Evolutionary conservation across 2,329 filamentous ascomycete species (phyloP), one percentile per base, ranked within the genome.

Genomic region (Colletotrichum sp.): DNA sequence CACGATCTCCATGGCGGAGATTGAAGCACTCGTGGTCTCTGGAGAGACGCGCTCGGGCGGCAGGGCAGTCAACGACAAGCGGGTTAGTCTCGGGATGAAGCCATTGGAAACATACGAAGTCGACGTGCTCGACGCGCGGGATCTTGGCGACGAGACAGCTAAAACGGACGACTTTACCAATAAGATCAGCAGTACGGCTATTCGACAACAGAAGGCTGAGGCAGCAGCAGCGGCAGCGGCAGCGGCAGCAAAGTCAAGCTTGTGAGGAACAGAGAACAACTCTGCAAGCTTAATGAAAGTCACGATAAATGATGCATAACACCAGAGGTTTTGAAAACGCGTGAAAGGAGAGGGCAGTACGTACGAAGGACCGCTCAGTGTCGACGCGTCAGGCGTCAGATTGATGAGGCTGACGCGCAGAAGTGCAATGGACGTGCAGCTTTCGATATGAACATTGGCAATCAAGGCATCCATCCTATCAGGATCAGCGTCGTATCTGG

Each of bases 141-240:
- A 92, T 69, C 86, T 66, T 1, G 79, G 87, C n/a, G 86, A 87
- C 3, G 80, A 80, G 57, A 82, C 79, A 52, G 84, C 80, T n/a
- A 86, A 85, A 78, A 87, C 83, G 15, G 90, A 92, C 72, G 89
- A 90, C 78, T 98, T 98, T 84, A 91, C 93, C 30, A 90, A 91
- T 77, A 99, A 98, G 86, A 95, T 98, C 79, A 98, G 96, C 87
- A 98, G 96, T 85, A 98, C 96, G 1, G 94, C 94, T 74, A 98
- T 98, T 79, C 89, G 94, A 69, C 86, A 87, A 81, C 86, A 86
- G 75, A 87, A 84, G 72, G 87, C 88, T 2, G 74, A 73, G 9
- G n/a, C 57, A n/a, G n/a, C n/a, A n/a, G n/a, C n/a, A 3, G 49
- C 34, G 9, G n/a, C 57, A 4, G 49, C 34, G 13, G 44, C 70